These are phyloP conservation scores for Podaxis rugospora DNA, from an alignment of 768 basidiomycete species.

Conservation along the genomic window DNA sequence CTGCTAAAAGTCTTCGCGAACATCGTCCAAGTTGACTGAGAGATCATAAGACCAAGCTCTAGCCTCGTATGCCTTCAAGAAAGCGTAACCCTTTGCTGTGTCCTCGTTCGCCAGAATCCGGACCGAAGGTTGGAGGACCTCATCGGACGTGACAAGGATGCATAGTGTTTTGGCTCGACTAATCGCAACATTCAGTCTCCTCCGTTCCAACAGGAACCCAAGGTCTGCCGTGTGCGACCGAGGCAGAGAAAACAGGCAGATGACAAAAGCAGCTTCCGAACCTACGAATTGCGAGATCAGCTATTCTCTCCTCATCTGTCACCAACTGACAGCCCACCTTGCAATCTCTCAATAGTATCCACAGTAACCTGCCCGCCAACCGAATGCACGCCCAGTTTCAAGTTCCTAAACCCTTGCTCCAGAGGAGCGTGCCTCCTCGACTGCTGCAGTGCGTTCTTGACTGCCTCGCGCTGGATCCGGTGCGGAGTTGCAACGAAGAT, in stretches of 20 bases:
- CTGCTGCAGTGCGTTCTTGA: conserved; percentile 31
- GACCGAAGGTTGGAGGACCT: conserved; percentile 42
- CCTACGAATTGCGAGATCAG: conserved; percentile 22
- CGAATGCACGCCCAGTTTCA: conserved; percentile 11
- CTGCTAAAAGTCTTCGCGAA: conserved; percentile 12
- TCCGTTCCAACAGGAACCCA: conserved; percentile 41
- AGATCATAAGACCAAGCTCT: conserved; percentile 42
- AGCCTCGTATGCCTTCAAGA: conserved; percentile 44
- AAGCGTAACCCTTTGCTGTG: conserved; percentile 42
- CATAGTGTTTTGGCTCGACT: conserved; percentile 49
- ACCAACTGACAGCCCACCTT: conserved; percentile 26
- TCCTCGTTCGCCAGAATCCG: conserved; percentile 38
- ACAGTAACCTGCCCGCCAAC: conserved; percentile 30
- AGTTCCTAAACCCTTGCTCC: conserved; percentile 16
- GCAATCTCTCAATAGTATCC: conserved; percentile 47
- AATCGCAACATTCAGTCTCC: conserved; percentile 49
- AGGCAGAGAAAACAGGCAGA: conserved; percentile 47
- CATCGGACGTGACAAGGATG: conserved; percentile 39
- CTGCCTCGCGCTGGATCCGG: conserved; percentile 48
- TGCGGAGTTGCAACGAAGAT: conserved; percentile 52
- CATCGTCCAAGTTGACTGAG: conserved; percentile 30
- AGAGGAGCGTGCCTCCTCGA: conserved; percentile 16
- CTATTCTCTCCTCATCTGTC: not conserved
- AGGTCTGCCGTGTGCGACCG: conserved; percentile 31
- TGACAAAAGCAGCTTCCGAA: conserved; percentile 50